A percentile compares a stretch with the other conserved stretches of the same genome.
These are phyloP conservation scores for Fusarium chaquense DNA, from an alignment of 2,329 filamentous ascomycete genomes.

Conservation along the genomic window DNA sequence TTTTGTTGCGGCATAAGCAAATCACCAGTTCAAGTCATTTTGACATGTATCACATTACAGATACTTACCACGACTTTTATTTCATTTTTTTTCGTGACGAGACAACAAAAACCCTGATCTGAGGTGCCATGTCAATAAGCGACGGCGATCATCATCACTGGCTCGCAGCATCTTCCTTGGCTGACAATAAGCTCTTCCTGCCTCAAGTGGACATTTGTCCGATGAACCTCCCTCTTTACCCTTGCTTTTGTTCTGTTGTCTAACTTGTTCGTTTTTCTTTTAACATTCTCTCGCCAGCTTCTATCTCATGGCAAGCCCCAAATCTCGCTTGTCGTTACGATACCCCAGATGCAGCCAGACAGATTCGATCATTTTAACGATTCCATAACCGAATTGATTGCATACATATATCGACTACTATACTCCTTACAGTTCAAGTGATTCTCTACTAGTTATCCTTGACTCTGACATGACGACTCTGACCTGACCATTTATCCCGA, in stretches of 20 bases:
- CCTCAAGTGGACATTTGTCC: conserved; percentile 34
- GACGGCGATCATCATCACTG: conserved; percentile 26
- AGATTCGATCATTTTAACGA: not conserved
- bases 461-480: not conserved
- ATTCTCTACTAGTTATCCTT: not conserved
- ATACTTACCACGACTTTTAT: conserved; percentile 7
- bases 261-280: not conserved
- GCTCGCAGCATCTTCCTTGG: conserved; percentile 11
- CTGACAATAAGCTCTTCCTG: conserved; percentile 11
- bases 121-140: conserved; percentile 21
- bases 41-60: not conserved
- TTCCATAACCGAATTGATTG: not conserved
- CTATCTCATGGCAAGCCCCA: conserved; percentile 1
- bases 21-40: not conserved
- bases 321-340: conserved; percentile 34
- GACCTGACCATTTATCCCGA: conserved; percentile 22
- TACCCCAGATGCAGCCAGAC: conserved; percentile 9
- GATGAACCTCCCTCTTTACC: conserved; percentile 5
- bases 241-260: conserved; percentile 9
- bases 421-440: not conserved
- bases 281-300: conserved; percentile 4
- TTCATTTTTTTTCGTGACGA: not conserved
- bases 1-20: not conserved
- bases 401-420: not conserved
- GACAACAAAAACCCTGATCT: conserved; percentile 12